These are phyloP conservation scores for Erysimum cheiri DNA, from an alignment of 441 rosid species.

Conservation along the genomic window DNA sequence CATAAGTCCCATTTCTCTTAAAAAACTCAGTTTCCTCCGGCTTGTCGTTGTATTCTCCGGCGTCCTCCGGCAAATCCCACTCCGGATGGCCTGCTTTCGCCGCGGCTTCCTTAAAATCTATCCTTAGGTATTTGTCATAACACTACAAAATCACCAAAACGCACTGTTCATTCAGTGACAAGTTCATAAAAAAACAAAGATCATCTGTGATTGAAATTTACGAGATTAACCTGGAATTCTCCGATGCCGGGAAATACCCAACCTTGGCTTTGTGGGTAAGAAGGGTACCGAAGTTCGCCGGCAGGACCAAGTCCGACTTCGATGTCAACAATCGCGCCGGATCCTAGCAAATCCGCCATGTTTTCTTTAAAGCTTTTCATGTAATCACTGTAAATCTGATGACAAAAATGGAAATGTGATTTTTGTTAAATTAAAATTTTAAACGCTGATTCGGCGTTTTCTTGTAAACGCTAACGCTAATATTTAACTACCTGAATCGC, in stretches of 20 bases:
- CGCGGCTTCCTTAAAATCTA: conserved; percentile 71
- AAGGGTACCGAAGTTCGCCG: conserved; percentile 86
- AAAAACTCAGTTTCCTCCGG: conserved; percentile 71
- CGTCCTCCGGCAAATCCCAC: conserved; percentile 76
- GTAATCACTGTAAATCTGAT: conserved; percentile 69
- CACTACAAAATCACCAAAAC: conserved; percentile 52
- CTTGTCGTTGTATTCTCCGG: conserved; percentile 66
- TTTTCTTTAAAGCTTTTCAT: conserved; percentile 78
- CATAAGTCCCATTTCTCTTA: conserved; percentile 59
- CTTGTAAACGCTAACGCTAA: background rate
- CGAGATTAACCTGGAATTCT: conserved; percentile 67
- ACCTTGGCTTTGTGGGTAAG: conserved; percentile 71
- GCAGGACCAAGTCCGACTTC: conserved; percentile 90
- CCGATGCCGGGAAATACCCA: conserved; percentile 86
- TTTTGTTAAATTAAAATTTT: conserved; percentile 5
- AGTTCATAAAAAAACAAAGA: background rate
- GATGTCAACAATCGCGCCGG: conserved; percentile 63
- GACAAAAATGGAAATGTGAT: background rate
- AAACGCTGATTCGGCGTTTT: background rate
- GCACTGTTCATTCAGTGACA: background rate
- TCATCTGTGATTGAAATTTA: background rate
- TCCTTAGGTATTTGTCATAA: conserved; percentile 66
- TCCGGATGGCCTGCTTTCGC: conserved; percentile 66
- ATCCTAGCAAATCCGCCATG: conserved; percentile 66
- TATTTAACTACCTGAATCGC: conserved; percentile 54